These are phyloP conservation scores for Diaporthe amygdali DNA, from an alignment of 2,329 filamentous ascomycete species.

Conservation along the genomic window DNA sequence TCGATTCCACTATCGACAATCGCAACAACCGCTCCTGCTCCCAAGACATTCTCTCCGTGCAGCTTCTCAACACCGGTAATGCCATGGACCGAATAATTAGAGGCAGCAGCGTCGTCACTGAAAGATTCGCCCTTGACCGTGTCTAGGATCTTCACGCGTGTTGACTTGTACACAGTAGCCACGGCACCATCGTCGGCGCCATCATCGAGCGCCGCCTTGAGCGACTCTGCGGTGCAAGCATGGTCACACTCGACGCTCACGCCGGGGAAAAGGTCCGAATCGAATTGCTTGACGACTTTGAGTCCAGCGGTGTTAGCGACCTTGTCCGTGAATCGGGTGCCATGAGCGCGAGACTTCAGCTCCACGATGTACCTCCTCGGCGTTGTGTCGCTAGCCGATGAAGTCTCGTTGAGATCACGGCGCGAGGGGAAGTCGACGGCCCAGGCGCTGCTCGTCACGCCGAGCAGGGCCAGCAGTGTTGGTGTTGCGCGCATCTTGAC, in stretches of 20 bases:
- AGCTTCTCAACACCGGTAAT: slow-evolving; percentile 29
- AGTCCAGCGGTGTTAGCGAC: not conserved
- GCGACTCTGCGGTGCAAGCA: slow-evolving; percentile 1
- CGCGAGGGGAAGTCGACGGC: not conserved
- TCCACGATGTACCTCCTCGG: not conserved
- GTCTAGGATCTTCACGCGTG: slow-evolving; percentile 8
- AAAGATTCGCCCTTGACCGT: not conserved
- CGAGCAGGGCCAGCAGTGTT: not conserved
- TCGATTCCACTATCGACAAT: slow-evolving; percentile 30
- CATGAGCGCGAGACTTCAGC: not conserved
- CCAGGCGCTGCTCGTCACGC: slow-evolving; percentile 1
- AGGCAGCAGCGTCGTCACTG: slow-evolving; percentile 5
- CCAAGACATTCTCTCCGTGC: slow-evolving; percentile 26
- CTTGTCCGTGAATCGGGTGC: not conserved
- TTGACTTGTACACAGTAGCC: not conserved
- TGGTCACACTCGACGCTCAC: slow-evolving; percentile 23
- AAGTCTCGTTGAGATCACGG: not conserved
- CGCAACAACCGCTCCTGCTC: slow-evolving; percentile 28
- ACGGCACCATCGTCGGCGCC: not conserved
- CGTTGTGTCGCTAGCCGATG: not conserved
- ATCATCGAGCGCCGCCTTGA: slow-evolving; percentile 18
- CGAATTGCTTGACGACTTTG: slow-evolving; percentile 11
- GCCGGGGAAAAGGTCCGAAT: slow-evolving; percentile 22
- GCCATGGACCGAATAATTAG: slow-evolving; percentile 30
- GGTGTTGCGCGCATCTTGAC: not conserved